Conservation (phyloP, 1,284 basidiomycete species). For the Dichomitus squalens region DNA sequence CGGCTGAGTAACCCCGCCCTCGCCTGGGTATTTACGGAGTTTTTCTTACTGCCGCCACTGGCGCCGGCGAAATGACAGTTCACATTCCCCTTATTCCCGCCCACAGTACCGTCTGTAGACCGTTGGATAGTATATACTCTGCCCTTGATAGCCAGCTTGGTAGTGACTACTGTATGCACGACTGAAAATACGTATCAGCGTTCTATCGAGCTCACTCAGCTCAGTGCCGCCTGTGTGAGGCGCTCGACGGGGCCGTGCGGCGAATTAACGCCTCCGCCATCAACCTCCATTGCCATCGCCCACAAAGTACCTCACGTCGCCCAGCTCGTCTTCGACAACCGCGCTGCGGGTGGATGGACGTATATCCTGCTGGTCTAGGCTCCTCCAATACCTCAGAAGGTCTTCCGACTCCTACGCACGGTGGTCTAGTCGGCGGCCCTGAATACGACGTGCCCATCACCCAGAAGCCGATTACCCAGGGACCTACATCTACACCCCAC, state of each 20-base stretch:
- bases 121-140: no score
- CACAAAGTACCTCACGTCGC: constrained; percentile 10
- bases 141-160: no score
- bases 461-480: constrained; percentile 21
- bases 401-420: constrained; percentile 55
- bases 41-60: not conserved
- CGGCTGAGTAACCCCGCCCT: no score
- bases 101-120: no score
- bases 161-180: no score
- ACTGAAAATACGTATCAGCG: no score
- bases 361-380: constrained; percentile 37
- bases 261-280: constrained; percentile 16
- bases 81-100: not conserved
- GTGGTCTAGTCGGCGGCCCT: constrained; percentile 56
- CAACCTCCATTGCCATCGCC: constrained; percentile 20
- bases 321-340: constrained; percentile 16
- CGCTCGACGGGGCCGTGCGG: constrained; percentile 3
- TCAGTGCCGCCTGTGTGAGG: not conserved
- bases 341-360: constrained; percentile 35
- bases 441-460: constrained; percentile 55
- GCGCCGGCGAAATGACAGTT: constrained; percentile 3
- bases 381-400: constrained; percentile 43
- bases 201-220: not conserved
- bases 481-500: constrained; percentile 2
- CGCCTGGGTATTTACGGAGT: no score